Base-by-base conservation (phyloP, 2,329 filamentous ascomycete genomes). In the Curvularia eragrostidis region DNA sequence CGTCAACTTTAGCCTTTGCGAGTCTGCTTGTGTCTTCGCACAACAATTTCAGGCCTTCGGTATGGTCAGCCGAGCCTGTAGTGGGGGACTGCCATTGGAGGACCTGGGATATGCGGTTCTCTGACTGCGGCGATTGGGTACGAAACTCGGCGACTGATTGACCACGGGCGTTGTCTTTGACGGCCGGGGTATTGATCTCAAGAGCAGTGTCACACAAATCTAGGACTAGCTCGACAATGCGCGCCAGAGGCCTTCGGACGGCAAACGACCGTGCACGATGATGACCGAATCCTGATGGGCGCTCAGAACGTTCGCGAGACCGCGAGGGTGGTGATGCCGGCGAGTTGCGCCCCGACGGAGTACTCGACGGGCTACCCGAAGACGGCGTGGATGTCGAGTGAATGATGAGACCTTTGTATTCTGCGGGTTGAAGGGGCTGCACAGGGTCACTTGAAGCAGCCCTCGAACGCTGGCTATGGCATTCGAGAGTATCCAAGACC, bases 1-100 rank as follows among this genome's bases (percentile, higher is more conserved):
- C 91, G 69, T 99, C 95, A 1, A 98, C 91, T 75, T 99, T 99
- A 43, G 90, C 86, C 70, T 88, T 91, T 24, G 93, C 91, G 38
- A 92, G 85, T 69, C 85, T 88, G 74, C 95, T 92, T 0, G 93
- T 98, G 72, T 99, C 95, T 13, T 91, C 85, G 73, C 93, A 97
- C n/a, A 99, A 81, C 24, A 93, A 77, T 36, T 92, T 89, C 23
- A 99, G 81, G 0, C 95, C 95, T 71, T 96, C 91, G 73, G 98
- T 94, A 74, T 97, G 93, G 62, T 99, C 95, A 15, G 97, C 79
- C 0, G 93, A 95, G 70, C 94, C 94, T 48, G 89, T 90, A 68
- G 91, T 93, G 0, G 95, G 95, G 5, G 94, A 97, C 71, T 97
- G 93, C 95, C 96, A 99, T 74, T 97, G 93, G 65, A 96, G 77